Conservation (phyloP, 169 alveolate genomes). For the Plasmodium ovale region DNA sequence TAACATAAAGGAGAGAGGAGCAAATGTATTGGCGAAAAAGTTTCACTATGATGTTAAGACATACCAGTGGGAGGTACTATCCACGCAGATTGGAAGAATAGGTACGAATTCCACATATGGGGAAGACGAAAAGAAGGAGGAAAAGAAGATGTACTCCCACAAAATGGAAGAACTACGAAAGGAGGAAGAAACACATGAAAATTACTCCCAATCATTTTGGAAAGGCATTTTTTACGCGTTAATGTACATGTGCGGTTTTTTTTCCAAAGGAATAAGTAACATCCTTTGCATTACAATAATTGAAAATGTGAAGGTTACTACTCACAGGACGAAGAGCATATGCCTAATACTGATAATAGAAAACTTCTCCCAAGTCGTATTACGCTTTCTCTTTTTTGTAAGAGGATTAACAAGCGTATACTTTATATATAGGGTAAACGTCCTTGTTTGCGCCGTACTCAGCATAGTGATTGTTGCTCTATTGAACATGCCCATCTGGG, state of each 20-base stretch:
- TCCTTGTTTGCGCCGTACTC: background rate
- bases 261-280: slow-evolving; percentile 17
- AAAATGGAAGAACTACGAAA: too few species aligned
- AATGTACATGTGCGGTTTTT: slow-evolving; percentile 6
- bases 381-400: background rate
- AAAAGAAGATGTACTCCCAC: too few species aligned
- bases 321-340: background rate
- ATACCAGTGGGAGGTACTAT: too few species aligned
- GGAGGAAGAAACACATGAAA: too few species aligned
- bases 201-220: too few species aligned
- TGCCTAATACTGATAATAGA: slow-evolving; percentile 1
- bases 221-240: background rate
- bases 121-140: too few species aligned
- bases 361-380: background rate
- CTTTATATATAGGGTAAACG: background rate
- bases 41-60: too few species aligned
- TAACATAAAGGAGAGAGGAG: too few species aligned
- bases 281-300: slow-evolving; percentile 24
- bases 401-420: background rate
- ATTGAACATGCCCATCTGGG: background rate
- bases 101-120: too few species aligned
- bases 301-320: slow-evolving; percentile 23
- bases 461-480: background rate
- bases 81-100: too few species aligned
- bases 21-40: too few species aligned